Evolutionary conservation across 2,329 filamentous ascomycete genomes (phyloP).

Genomic region (Neophaeococcomyces mojaviensis): DNA sequence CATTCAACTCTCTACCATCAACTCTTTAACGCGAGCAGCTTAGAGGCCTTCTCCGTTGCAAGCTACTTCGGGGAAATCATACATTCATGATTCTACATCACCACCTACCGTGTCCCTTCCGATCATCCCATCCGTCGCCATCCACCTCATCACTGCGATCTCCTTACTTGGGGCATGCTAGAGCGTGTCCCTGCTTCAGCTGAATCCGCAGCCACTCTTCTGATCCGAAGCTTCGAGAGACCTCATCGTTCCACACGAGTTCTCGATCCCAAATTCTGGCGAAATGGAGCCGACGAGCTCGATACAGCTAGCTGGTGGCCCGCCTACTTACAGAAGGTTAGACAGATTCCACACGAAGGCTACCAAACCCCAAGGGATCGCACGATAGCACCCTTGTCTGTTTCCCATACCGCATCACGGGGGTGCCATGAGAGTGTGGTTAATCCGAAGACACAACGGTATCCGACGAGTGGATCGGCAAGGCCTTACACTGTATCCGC

Average conservation of each 20-base stretch:
- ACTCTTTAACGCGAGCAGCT: neutral
- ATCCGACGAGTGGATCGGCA: neutral
- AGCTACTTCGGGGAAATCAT: too few species aligned
- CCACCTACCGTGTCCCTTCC: neutral
- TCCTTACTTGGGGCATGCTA: conserved; percentile 38
- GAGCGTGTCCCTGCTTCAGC: conserved; percentile 44
- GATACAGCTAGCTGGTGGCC: conserved; percentile 31
- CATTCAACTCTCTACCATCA: too few species aligned
- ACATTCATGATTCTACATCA: neutral
- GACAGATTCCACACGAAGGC: conserved; percentile 3
- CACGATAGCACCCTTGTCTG: neutral
- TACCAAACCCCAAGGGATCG: neutral
- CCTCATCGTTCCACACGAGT: conserved; percentile 31
- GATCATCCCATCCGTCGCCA: neutral
- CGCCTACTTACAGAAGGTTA: conserved; percentile 24
- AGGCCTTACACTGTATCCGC: conserved; percentile 3
- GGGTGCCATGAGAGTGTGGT: too few species aligned
- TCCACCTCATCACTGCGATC: neutral
- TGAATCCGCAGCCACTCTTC: conserved; percentile 42
- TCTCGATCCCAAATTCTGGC: conserved; percentile 32
- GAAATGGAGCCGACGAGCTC: conserved; percentile 25
- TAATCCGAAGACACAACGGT: too few species aligned
- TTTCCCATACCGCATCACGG: too few species aligned
- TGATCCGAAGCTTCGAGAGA: conserved; percentile 34
- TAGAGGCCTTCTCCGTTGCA: neutral